phyloP scores from a whole-genome alignment of 2,329 filamentous ascomycete genomes.

The Neofusicoccum kwambonambiense region DNA sequence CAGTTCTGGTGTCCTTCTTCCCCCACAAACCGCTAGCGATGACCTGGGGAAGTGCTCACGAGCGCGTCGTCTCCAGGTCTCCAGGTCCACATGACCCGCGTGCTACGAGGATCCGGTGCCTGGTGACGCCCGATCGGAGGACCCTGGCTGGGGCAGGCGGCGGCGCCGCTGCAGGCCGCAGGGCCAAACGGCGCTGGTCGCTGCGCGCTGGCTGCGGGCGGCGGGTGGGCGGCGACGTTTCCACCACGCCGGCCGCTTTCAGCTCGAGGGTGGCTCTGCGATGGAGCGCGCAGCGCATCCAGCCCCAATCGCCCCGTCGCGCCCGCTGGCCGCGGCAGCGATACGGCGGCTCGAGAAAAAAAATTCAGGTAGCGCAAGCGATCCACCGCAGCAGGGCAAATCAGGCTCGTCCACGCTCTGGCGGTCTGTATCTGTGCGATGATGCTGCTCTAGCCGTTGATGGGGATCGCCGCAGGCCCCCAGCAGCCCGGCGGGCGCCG shows the following conservation, averaged over 20 bases:
- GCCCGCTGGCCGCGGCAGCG: not conserved
- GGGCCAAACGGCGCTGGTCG: not conserved
- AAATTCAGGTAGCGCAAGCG: conserved; percentile 7
- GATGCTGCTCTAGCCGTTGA: conserved; percentile 13
- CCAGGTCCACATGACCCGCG: conserved; percentile 18
- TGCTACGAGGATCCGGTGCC: conserved; percentile 17
- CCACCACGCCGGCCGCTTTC: not conserved
- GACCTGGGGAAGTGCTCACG: conserved; percentile 14
- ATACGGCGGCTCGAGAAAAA: not conserved
- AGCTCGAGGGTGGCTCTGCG: not conserved
- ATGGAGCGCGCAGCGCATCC: not conserved
- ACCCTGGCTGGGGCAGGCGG: conserved; percentile 10
- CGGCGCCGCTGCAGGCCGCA: conserved; percentile 1
- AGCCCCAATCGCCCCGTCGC: conserved; percentile 2
- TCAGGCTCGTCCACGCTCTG: conserved; percentile 13
- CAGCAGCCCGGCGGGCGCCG: conserved; percentile 7
- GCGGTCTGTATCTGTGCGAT: conserved; percentile 14
- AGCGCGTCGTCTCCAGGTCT: conserved; percentile 15
- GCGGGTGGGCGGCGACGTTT: not conserved
- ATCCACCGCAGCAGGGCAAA: conserved; percentile 8
- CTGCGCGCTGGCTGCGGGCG: not conserved
- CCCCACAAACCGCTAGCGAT: conserved; percentile 17
- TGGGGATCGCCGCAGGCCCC: conserved; percentile 14
- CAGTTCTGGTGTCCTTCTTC: conserved; percentile 6
- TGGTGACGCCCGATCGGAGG: conserved; percentile 14